Conservation (phyloP, 441 rosid genomes). For the Euphorbia corollata region DNA sequence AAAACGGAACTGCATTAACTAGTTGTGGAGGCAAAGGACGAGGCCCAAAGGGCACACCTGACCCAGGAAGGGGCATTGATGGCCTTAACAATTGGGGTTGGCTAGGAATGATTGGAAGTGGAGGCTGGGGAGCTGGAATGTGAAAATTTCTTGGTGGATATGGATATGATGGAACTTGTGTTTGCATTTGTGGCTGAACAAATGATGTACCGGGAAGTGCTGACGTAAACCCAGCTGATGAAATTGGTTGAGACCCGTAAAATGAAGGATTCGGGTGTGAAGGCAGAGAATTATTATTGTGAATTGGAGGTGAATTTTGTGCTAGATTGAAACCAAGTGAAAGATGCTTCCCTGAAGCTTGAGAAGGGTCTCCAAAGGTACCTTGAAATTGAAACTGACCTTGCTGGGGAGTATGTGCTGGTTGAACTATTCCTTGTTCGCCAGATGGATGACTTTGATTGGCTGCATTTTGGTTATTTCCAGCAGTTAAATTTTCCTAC, state of each 20-base stretch:
- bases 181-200: constrained; percentile 28
- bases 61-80: constrained; percentile 32
- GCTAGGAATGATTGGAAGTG: constrained; percentile 30
- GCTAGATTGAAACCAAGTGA: constrained; percentile 24
- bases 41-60: constrained; percentile 30
- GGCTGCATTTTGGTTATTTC: constrained; percentile 30
- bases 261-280: constrained; percentile 34
- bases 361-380: constrained; percentile 29
- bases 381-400: constrained; percentile 46
- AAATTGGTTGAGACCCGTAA: constrained; percentile 42
- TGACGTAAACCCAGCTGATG: constrained; percentile 33
- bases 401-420: constrained; percentile 35
- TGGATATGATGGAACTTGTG: constrained; percentile 33
- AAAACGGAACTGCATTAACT: constrained; percentile 23
- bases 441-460: constrained; percentile 26
- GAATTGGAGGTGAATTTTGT: constrained; percentile 34
- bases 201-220: constrained; percentile 30
- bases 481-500: constrained; percentile 54
- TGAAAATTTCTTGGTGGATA: constrained; percentile 39
- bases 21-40: constrained; percentile 33
- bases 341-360: constrained; percentile 26
- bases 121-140: constrained; percentile 33
- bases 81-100: constrained; percentile 36
- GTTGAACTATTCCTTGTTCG: constrained; percentile 27
- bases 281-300: constrained; percentile 27